Conservation (phyloP, 768 basidiomycete species). For the Lactarius tabidus region DNA sequence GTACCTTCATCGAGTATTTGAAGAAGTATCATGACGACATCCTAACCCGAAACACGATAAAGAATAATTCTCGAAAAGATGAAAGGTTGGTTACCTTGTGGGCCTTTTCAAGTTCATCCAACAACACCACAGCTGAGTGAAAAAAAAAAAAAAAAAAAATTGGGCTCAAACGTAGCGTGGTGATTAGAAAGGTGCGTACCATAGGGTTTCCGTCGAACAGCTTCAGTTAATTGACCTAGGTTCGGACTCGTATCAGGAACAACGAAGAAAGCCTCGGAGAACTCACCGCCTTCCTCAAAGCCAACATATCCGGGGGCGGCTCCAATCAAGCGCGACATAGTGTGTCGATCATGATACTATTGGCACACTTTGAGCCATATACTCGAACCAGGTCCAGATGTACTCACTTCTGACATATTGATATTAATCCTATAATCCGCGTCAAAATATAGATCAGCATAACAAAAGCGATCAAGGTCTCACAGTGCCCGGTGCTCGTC, state of each 20-base stretch:
- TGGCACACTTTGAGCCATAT: conserved; percentile 5
- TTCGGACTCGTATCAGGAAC: not conserved
- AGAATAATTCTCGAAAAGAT: not conserved
- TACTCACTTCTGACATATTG: conserved; percentile 80
- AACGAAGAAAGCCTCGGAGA: conserved; percentile 20
- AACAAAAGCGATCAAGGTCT: conserved; percentile 30
- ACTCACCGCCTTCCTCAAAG: conserved; percentile 60
- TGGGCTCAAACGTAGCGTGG: not conserved
- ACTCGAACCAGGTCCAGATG: not conserved
- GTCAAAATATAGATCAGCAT: not conserved
- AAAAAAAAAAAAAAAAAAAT: not conserved
- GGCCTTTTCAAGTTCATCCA: conserved; percentile 72
- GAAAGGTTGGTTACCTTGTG: conserved; percentile 55
- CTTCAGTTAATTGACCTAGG: conserved; percentile 57
- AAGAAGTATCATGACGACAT: conserved; percentile 85
- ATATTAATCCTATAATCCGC: conserved; percentile 68
- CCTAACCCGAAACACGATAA: conserved; percentile 37
- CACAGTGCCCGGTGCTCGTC: conserved; percentile 84
- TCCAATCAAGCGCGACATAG: conserved; percentile 86
- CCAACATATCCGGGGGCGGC: conserved; percentile 91
- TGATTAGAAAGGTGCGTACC: conserved; percentile 33
- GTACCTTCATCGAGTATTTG: conserved; percentile 90
- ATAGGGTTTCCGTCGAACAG: conserved; percentile 59
- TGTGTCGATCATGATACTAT: conserved; percentile 90
- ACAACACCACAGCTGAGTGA: conserved; percentile 50